Percentiles rank a stretch among this genome's conserved stretches.
Conservation (phyloP, 2,329 filamentous ascomycete species). For the Pseudogymnoascus pannorum region DNA sequence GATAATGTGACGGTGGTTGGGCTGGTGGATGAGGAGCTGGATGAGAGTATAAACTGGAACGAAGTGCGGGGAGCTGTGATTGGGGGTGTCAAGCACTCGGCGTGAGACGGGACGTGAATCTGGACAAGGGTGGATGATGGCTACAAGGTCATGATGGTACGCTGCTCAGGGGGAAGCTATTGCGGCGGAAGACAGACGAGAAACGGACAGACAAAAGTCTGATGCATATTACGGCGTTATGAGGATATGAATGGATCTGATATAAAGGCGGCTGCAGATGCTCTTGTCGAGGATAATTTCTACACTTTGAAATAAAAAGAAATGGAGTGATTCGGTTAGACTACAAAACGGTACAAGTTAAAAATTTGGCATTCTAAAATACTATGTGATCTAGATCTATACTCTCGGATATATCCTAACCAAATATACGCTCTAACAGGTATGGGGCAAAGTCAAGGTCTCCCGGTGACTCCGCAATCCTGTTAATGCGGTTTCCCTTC, state of each 20-base stretch:
- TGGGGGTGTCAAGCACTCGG: conserved; percentile 73
- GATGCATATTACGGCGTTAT: conserved; percentile 29
- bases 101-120: conserved; percentile 13
- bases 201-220: conserved; percentile 11
- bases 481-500: conserved; percentile 73
- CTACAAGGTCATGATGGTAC: neutral
- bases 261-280: neutral
- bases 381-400: conserved; percentile 1
- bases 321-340: neutral
- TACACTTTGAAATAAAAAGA: neutral
- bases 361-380: neutral
- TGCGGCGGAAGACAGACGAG: neutral
- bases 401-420: conserved; percentile 8
- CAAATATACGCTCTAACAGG: conserved; percentile 61
- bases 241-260: conserved; percentile 11
- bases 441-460: conserved; percentile 57
- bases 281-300: neutral
- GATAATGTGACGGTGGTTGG: conserved; percentile 92
- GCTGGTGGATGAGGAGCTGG: conserved; percentile 80
- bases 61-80: conserved; percentile 81
- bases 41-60: conserved; percentile 85
- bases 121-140: conserved; percentile 4
- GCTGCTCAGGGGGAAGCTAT: neutral
- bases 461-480: conserved; percentile 65
- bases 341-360: neutral